Percentiles rank a stretch among this genome's conserved stretches.
phyloP scores from a whole-genome alignment of 805 yeast species.

The Lipomyces orientalis region DNA sequence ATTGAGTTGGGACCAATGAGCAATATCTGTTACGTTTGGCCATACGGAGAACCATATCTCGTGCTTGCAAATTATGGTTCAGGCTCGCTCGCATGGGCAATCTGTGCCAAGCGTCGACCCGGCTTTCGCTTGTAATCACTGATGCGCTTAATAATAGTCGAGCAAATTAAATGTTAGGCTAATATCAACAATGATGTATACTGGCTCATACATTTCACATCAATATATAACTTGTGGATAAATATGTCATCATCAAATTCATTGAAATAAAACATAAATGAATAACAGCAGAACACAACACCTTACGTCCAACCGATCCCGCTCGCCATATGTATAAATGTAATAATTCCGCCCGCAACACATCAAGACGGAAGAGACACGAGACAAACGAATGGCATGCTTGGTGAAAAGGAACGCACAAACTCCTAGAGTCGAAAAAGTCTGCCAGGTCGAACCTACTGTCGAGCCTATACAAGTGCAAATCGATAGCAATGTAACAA shows the following conservation, averaged over 20 bases:
- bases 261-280: neutral
- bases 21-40: no score
- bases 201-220: neutral
- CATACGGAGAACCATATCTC: neutral
- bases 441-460: neutral
- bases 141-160: no score
- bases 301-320: slow-evolving; percentile 1
- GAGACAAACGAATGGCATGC: neutral
- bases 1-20: neutral
- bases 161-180: neutral
- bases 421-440: neutral
- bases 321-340: neutral
- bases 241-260: neutral
- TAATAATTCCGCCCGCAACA: neutral
- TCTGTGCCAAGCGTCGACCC: no score
- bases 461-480: neutral
- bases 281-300: neutral
- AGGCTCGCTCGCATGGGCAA: no score
- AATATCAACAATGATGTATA: neutral
- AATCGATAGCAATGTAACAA: neutral
- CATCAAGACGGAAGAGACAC: neutral
- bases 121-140: no score
- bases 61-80: neutral
- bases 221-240: neutral
- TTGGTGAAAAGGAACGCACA: neutral